These are phyloP conservation scores for Kwoniella dendrophila DNA, from an alignment of 768 basidiomycete genomes.

Conservation along the genomic window DNA sequence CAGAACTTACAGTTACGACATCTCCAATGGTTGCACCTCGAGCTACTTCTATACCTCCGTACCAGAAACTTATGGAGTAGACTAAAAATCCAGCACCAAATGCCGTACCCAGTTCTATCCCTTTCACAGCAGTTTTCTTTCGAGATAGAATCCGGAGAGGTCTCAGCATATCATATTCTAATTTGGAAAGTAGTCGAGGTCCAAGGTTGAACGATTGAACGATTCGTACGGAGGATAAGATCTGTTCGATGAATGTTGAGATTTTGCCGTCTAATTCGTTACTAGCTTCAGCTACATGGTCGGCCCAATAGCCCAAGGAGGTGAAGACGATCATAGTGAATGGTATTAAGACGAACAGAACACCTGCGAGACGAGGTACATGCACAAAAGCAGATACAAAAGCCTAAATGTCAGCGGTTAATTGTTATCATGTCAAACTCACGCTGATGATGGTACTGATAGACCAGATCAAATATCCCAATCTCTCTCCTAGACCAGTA, in stretches of 20 bases:
- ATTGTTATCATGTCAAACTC: slow-evolving; percentile 5
- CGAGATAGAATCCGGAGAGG: slow-evolving; percentile 24
- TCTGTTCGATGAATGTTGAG: slow-evolving; percentile 44
- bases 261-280: slow-evolving; percentile 33
- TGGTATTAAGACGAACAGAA: slow-evolving; percentile 40
- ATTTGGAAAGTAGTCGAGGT: slow-evolving; percentile 15
- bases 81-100: slow-evolving; percentile 37
- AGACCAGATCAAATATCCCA: slow-evolving; percentile 43
- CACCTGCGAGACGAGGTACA: slow-evolving; percentile 35
- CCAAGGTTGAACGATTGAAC: slow-evolving; percentile 46
- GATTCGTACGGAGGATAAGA: slow-evolving; percentile 45
- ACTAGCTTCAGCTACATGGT: slow-evolving; percentile 19
- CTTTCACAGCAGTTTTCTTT: slow-evolving; percentile 26
- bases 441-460: slow-evolving; percentile 33
- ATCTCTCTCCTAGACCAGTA: slow-evolving; percentile 35
- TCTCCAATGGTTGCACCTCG: slow-evolving; percentile 36
- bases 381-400: slow-evolving; percentile 38
- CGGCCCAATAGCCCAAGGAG: slow-evolving; percentile 31
- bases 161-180: slow-evolving; percentile 27
- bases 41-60: slow-evolving; percentile 41
- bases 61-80: slow-evolving; percentile 43
- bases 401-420: slow-evolving; percentile 22
- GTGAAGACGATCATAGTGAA: slow-evolving; percentile 30
- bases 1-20: slow-evolving; percentile 39
- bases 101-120: slow-evolving; percentile 29